Evolutionary conservation across 306 rosid species (phyloP).

Genomic region (Rosa multiflora): DNA sequence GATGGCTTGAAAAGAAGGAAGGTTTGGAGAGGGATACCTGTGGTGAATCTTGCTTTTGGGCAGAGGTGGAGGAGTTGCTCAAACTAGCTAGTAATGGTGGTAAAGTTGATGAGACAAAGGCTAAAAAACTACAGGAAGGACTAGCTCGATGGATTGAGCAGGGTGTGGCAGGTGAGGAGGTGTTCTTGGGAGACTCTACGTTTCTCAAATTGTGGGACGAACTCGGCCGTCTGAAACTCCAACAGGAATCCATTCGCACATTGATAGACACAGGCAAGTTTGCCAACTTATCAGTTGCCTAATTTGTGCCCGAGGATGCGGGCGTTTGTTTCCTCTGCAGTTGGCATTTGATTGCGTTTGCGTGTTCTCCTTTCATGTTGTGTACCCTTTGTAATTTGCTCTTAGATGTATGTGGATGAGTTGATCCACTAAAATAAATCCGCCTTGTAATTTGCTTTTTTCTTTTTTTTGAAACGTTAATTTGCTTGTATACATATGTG

Average conservation of each 20-base stretch:
- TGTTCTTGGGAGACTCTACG: slow-evolving; percentile 44
- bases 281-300: neutral
- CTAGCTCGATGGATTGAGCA: slow-evolving; percentile 37
- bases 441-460: too few species aligned
- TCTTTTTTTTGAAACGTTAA: too few species aligned
- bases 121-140: slow-evolving; percentile 24
- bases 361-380: neutral
- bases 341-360: neutral
- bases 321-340: neutral
- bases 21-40: slow-evolving; percentile 5
- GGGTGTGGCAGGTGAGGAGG: slow-evolving; percentile 27
- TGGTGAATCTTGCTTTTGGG: slow-evolving; percentile 70
- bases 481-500: too few species aligned
- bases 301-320: neutral
- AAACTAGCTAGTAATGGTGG: neutral
- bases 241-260: neutral
- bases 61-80: slow-evolving; percentile 68
- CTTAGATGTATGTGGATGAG: neutral
- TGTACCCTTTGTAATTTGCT: neutral
- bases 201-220: slow-evolving; percentile 45
- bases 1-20: slow-evolving; percentile 57
- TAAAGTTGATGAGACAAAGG: neutral
- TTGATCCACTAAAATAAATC: too few species aligned
- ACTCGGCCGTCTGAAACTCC: slow-evolving; percentile 43
- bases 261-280: too few species aligned